Evolutionary conservation across 306 rosid genomes (phyloP), one percentile per base, ranked within the genome.

Genomic region (Citrullus amarus): DNA sequence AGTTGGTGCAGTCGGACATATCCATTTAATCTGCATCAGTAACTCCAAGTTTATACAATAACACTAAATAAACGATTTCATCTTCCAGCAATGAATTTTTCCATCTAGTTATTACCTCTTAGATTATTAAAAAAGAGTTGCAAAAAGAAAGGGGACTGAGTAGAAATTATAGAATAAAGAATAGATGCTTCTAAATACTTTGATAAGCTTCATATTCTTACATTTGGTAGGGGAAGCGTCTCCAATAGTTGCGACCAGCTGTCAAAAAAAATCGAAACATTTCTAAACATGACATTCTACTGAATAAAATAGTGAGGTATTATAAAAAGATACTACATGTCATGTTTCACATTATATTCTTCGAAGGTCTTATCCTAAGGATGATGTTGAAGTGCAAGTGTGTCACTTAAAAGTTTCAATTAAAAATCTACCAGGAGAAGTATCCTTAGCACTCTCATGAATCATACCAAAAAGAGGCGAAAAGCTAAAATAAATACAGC

Each of bases 221-320:
- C 99, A 84, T 95, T 95, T 80, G 97, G 97, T 89, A 95, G 89
- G 73, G 97, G 92, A 79, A 95, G 95, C 81, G 90, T 85, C 89
- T 95, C 98, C 82, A 95, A 82, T 43, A 91, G 96, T 93, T 95
- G 97, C 66, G 98, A 95, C 97, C 99, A 95, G 84, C 99, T 95
- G 97, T 86, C 79, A 85, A 46, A 54, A 32, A 81, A 80, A 86
- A 17, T 59, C 60, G 87, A 56, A 81, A 68, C 77, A 30, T 28
- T 48, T 50, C 39, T 30, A 50, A 25, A 16, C 60, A 28, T 30
- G 56, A 18, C 51, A 66, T 46, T 39, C 20, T 6, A 65, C 51
- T 17, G 22, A 63, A 15, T 38, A 66, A 18, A 66, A 66, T 38
- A 7, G 73, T 10, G 8, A 65, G 25, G 48, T 12, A n/a, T 68